Base-by-base conservation (phyloP, 352 stramenopile species). In the Aphanomyces invadans region DNA sequence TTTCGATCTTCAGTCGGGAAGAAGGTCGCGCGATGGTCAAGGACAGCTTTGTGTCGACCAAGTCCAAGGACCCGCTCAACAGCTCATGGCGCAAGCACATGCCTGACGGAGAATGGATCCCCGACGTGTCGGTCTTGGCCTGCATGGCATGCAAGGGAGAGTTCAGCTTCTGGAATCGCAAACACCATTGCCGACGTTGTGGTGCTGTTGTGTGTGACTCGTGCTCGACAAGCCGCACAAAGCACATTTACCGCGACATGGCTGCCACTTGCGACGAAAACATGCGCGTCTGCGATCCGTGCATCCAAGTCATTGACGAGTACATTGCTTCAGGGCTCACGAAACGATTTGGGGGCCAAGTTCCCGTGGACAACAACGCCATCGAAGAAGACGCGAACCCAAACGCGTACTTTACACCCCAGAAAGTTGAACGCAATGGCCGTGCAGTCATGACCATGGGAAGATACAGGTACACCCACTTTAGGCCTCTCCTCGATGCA, bases 121-220 rank as follows among this genome's bases (percentile, higher is more conserved):
- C 80, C 9, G 87, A 96, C 62, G 76, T 92, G 28, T 87, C 80
- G 0, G 84, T 89, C 46, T 74, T 72, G 63, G 68, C 77, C 26
- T 96, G 87, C 76, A 92, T 95, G 83, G 71, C 90, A 31, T 96
- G 87, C 72, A 80, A 84, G 55, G 61, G 64, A 33, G 86, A 93
- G 65, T 96, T 96, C 62, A 78, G 77, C 33, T 92, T 90, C 62
- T 90, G 84, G 83, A 90, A 81, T 62, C 83, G 87, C 31, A 88
- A 88, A 68, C 87, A 96, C 73, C 87, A 96, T 70, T 96, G 87
- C 67, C 85, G 87, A 4, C 83, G 83, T n/a, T 96, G 87, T 38
- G 87, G 87, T 11, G 81, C 81, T 7, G 76, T 92, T 23, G 79
- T 94, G 7, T 96, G 87, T 59, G 78, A 92, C 44, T 44, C 73